Evolutionary conservation across 345 rosid genomes (phyloP), one percentile per base, ranked within the genome.

Genomic region (Aethionema arabicum): DNA sequence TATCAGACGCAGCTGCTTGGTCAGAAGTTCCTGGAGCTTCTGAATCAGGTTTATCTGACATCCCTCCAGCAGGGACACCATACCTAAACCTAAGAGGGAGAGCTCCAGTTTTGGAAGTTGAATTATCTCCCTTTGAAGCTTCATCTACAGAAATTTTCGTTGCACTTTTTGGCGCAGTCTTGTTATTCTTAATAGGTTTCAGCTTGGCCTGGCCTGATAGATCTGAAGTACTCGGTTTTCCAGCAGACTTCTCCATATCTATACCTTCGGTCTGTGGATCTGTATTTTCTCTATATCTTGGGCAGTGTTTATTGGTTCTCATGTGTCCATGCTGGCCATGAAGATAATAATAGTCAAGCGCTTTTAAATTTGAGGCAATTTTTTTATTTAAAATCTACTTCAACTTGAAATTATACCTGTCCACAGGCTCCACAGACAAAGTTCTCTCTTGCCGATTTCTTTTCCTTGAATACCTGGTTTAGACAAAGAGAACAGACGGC

Each of bases 251-350:
- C 37, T 90, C 95, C 39, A 73, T 13, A 63, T 85, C 86, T 3
- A 72, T 61, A 45, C 81, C 55, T 58, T 85, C 88, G 14, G 64
- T 53, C 58, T 76, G 86, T 40, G 81, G 45, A 35, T 90, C 97
- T 45, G 85, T 82, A 67, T 85, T 90, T 76, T 88, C 95, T 69
- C 91, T 74, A 61, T 93, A 87, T 79, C 75, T 90, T 11, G 97
- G 99, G 77, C 99, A 93, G 82, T 90, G 70, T 65, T 93, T 87
- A 81, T 93, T 93, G 76, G 99, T 93, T 75, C 91, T 93, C 99
- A 87, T 93, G 78, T 90, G 99, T 61, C 99, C 99, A 78, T 80
- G 83, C 99, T 93, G 90, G 61, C 65, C 61, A 68, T 52, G 52
- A 76, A 63, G 37, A 57, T 48, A 32, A 21, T 57, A 47, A 11